Evolutionary conservation across 192 early-diverging fungal species (phyloP).

Genomic region (Coemansia umbellata): DNA sequence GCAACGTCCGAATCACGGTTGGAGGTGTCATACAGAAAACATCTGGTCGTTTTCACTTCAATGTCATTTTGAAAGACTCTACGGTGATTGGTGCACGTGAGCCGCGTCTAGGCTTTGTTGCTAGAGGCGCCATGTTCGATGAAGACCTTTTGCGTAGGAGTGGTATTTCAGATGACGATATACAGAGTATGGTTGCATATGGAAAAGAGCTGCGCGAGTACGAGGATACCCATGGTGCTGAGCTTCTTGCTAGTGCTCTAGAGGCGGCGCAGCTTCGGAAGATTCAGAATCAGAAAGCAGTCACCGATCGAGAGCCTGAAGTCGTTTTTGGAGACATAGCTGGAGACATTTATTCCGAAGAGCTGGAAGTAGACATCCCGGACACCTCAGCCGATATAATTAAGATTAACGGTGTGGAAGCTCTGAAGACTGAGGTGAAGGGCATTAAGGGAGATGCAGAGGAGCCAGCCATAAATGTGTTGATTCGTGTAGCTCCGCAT

Average conservation of each 20-base stretch:
- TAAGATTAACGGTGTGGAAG: no score
- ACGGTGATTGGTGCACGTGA: slow-evolving; percentile 19
- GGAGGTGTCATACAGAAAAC: slow-evolving; percentile 32
- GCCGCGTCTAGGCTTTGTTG: slow-evolving; percentile 33
- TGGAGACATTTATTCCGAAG: neutral
- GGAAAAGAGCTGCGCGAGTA: slow-evolving; percentile 18
- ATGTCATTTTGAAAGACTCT: neutral
- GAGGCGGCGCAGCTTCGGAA: slow-evolving; percentile 8
- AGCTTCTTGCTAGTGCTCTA: slow-evolving; percentile 1
- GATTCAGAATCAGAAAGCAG: neutral
- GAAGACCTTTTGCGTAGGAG: slow-evolving; percentile 16
- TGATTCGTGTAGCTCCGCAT: slow-evolving; percentile 23
- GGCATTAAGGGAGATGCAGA: neutral
- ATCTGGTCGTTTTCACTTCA: slow-evolving; percentile 43
- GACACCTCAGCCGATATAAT: no score
- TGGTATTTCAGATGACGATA: slow-evolving; percentile 8
- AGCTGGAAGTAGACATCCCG: neutral
- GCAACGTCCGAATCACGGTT: neutral
- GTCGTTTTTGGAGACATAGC: neutral
- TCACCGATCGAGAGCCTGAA: no score
- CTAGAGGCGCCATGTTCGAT: slow-evolving; percentile 37
- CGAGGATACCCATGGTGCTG: slow-evolving; percentile 23
- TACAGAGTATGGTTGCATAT: slow-evolving; percentile 14
- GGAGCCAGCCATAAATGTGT: slow-evolving; percentile 6
- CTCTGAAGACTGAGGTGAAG: neutral